Base-by-base conservation (phyloP, 768 basidiomycete genomes). In the Trametes elegans region DNA sequence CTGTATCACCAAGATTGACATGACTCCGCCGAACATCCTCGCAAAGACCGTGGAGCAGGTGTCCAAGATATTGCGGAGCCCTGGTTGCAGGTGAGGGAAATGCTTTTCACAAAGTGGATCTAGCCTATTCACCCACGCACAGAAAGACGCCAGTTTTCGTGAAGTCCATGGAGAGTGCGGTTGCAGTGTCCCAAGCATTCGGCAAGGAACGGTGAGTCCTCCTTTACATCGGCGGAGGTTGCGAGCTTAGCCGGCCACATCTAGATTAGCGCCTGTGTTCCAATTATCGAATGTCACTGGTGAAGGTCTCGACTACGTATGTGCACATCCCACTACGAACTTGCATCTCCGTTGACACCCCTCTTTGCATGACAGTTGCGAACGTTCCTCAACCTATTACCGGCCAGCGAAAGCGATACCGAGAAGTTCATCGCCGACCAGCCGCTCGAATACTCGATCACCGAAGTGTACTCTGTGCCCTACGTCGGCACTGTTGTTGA, bases 1-100 rank as follows among this genome's bases (percentile, higher is more conserved):
- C 39, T 93, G 93, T 68, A 87, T 98, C 54, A 98, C 96, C 3
- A 98, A 98, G 93, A 90, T 97, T 64, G 97, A 98, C 68, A 98
- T 97, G 96, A 98, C 96, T 0, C 97, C 97, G 5, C 79, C 87
- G 10, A 91, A 96, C 59, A 86, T 95, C 28, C 80, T 94, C 43
- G 84, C 83, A n/a, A 90, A 96, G 70, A 98, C 95, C 0, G 78
- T 90, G 39, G 92, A 90, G 65, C 95, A 98, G 73, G 87, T 98
- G 0, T 81, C 84, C 8, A 99, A 97, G 75, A 93, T 98, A 35
- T 72, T 98, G 55, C 87, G 82, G 67, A 92, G 90, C 61, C 97
- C 95, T 8, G 96, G 96, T 9, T 98, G 95, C 75, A 78, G 91
- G 91, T 88, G 46, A 51, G 77, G n/a, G n/a, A n/a, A 71, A 27